Base-by-base conservation (phyloP, 495 filamentous ascomycete species). In the Aspergillus bridgeri region DNA sequence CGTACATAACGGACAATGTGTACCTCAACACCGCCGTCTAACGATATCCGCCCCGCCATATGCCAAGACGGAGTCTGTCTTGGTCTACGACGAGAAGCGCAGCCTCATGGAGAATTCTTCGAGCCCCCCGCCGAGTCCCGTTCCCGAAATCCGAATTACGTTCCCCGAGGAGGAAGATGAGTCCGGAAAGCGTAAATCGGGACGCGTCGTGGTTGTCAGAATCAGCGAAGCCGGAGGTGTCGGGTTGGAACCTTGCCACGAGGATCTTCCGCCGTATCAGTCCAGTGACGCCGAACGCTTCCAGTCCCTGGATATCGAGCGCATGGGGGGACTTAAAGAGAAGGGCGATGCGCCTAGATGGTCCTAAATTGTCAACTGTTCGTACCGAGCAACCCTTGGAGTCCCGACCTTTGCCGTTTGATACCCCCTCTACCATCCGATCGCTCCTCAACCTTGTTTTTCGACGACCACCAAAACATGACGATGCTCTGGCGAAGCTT, bases 101-200 rank as follows among this genome's bases (percentile, higher is more conserved):
- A 80, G 83, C 53, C 82, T 95, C 62, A 84, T 94, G 58, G 80
- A 84, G 45, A 87, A 87, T 69, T 88, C 89, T 21, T 80, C 81
- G 47, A 86, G 82, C 44, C 89, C 90, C 17, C 90, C 92, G 24
- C 72, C 86, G 47, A 92, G 89, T 56, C 90, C 90, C n/a, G 83
- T 98, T 13, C 94, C 94, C 11, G 91, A 97, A 74, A 98, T 98
- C 66, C 90, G 92, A 70, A 96, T 98, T 67, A 98, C 94, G 0
- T 97, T 98, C 77, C 94, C 94, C 15, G 94, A 98, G 62, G 93
- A 98, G 80, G 93, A 92, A 64, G 89, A 96, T 62, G 84, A 86
- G 46, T 68, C 75, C 42, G 95, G 95, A 54, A 89, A 88, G 70
- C 82, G 83, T 58, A 89, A 88, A 76, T 92, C 88, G 49, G 92